Base-by-base conservation (phyloP, 2,329 filamentous ascomycete genomes). In the Pseudomassariella vexata region DNA sequence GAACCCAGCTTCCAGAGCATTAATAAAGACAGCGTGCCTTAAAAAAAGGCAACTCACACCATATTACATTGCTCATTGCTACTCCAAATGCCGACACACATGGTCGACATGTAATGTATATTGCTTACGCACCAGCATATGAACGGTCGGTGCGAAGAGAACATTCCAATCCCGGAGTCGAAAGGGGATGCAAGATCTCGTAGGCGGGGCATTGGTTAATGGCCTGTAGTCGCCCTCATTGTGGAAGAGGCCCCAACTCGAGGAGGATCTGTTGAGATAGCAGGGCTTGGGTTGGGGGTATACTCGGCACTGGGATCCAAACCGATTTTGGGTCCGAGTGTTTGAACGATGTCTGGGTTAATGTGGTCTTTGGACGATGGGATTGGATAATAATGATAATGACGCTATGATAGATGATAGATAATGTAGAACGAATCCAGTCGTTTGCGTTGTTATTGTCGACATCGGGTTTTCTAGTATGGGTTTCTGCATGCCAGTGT, bases 341-440 rank as follows among this genome's bases (percentile, higher is more conserved):
- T 14, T 17, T 27, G 8, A 27, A 10, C 12, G 25, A 10, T 27
- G 25, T 17, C 15, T 9, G 19, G 19, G 16, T 17, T 15, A 17
- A 9, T 15, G 16, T 9, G 7, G 16, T 14, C n/a, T 27, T 27
- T 27, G 25, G 25, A 15, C 25, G 24, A 9, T 34, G 32, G 24
- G 24, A 20, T 16, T 16, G 23, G 28, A 26, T 38, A 22, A 33
- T 24, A 43, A 52, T 43, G 47, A 50, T 48, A 42, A 53, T 44
- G 50, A 53, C 34, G 50, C 33, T 27, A 27, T 15, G 25, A 7
- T 27, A 27, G 25, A 53, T 36, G 50, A 53, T 52, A 46, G 42
- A 51, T 45, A 40, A 49, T 50, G 43, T 47, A 47, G 36, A 46
- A 50, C 46, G 46, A 48, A 42, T 40, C 47, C 22, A 41, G 29